Evolutionary conservation across 73 alveolate species (phyloP).

Genomic region (Uronychia setigera): DNA sequence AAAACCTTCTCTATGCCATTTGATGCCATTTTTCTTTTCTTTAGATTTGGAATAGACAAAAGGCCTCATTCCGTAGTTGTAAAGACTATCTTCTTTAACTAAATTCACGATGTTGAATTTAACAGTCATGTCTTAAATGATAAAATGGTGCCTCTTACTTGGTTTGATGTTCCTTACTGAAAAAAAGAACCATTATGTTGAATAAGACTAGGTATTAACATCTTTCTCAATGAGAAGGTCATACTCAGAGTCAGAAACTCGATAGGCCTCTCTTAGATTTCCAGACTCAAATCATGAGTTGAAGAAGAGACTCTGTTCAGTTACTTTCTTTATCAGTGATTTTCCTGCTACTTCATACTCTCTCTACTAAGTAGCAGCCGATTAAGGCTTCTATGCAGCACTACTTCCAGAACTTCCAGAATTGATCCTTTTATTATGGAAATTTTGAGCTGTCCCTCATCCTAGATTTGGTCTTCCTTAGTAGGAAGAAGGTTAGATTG

Average conservation of each 20-base stretch:
- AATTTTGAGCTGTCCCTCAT: too few relatives aligned
- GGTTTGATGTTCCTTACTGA: slow-evolving; percentile 33
- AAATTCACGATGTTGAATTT: slow-evolving; percentile 65
- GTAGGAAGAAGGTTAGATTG: neutral
- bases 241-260: slow-evolving; percentile 54
- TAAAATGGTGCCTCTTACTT: neutral
- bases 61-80: slow-evolving; percentile 29
- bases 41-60: slow-evolving; percentile 22
- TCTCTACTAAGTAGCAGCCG: too few relatives aligned
- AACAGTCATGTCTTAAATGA: slow-evolving; percentile 76
- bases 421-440: too few relatives aligned
- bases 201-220: slow-evolving; percentile 59
- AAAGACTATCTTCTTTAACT: slow-evolving; percentile 44
- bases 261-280: slow-evolving; percentile 57
- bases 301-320: slow-evolving; percentile 81
- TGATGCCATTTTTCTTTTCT: slow-evolving; percentile 40
- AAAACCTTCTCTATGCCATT: slow-evolving; percentile 21
- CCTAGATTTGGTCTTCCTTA: neutral
- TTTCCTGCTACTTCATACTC: too few relatives aligned
- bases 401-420: too few relatives aligned
- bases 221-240: slow-evolving; percentile 48
- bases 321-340: slow-evolving; percentile 24
- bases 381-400: too few relatives aligned
- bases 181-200: slow-evolving; percentile 72
- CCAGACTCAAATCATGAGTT: slow-evolving; percentile 79